Conservation (phyloP, 768 basidiomycete species). For the Floccularia luteovirens region DNA sequence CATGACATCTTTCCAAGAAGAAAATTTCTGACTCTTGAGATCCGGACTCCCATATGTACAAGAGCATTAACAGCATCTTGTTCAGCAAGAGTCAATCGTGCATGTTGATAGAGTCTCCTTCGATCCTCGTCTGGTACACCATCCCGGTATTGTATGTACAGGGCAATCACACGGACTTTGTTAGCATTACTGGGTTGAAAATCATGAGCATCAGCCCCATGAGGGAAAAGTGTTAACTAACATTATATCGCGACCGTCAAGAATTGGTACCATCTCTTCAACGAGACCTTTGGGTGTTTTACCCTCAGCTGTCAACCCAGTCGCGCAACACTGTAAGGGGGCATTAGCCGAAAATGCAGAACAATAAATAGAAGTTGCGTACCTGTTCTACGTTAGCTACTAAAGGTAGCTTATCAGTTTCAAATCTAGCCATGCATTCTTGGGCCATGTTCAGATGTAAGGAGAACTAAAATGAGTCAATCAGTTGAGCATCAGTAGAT, state of each 20-base stretch:
- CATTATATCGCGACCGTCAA: slow-evolving; percentile 84
- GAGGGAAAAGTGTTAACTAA: slow-evolving; percentile 24
- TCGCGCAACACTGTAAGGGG: slow-evolving; percentile 77
- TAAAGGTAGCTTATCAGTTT: slow-evolving; percentile 74
- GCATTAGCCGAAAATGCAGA: background rate
- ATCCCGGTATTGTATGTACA: slow-evolving; percentile 92
- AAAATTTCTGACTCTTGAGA: slow-evolving; percentile 69
- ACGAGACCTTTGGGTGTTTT: slow-evolving; percentile 93
- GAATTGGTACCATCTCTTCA: slow-evolving; percentile 96
- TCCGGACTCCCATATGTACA: slow-evolving; percentile 71
- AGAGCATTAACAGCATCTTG: slow-evolving; percentile 93
- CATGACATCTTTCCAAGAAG: background rate
- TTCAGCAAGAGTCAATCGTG: slow-evolving; percentile 77
- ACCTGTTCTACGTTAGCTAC: slow-evolving; percentile 91
- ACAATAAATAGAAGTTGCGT: slow-evolving; percentile 11
- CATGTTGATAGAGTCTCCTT: slow-evolving; percentile 91
- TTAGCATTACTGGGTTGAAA: slow-evolving; percentile 56
- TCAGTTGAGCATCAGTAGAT: background rate
- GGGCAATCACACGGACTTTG: slow-evolving; percentile 93
- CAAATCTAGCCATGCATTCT: slow-evolving; percentile 93
- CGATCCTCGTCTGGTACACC: slow-evolving; percentile 99
- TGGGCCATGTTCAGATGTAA: slow-evolving; percentile 96
- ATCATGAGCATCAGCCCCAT: slow-evolving; percentile 4
- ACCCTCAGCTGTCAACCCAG: slow-evolving; percentile 84
- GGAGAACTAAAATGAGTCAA: slow-evolving; percentile 63